Conservation (phyloP, 108 stramenopile species). For the Nitzschia sp. region DNA sequence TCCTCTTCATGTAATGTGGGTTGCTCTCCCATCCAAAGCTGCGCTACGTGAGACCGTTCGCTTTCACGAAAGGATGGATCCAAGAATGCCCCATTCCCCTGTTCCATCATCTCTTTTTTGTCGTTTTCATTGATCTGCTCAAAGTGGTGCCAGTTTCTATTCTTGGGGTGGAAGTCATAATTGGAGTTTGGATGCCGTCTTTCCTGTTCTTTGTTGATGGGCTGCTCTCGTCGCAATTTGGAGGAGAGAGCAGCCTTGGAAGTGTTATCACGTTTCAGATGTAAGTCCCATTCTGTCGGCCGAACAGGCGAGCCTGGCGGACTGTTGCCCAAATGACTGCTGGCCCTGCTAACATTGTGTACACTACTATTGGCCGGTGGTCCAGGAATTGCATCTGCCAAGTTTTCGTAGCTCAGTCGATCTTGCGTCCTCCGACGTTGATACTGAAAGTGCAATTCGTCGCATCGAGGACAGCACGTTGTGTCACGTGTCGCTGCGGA, state of each 20-base stretch:
- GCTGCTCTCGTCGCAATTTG: not conserved
- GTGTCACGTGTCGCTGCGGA: not conserved
- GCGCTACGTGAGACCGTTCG: not conserved
- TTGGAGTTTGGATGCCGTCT: constrained; percentile 14
- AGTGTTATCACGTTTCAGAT: not conserved
- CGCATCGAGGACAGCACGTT: not conserved
- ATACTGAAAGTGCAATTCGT: constrained; percentile 7
- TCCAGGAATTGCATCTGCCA: not conserved
- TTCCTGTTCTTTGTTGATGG: not conserved
- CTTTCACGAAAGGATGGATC: constrained; percentile 8
- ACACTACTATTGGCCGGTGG: too few relatives aligned
- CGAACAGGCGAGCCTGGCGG: not conserved
- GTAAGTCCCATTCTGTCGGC: constrained; percentile 6
- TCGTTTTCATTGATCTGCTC: constrained; percentile 46
- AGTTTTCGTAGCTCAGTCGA: constrained; percentile 24
- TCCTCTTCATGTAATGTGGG: too few relatives aligned
- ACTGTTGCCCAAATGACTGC: not conserved
- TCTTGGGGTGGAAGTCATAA: constrained; percentile 63
- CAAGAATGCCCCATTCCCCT: not conserved
- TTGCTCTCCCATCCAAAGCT: too few relatives aligned
- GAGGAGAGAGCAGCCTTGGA: not conserved
- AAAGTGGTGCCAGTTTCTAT: constrained; percentile 68
- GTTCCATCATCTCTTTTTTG: not conserved
- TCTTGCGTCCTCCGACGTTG: constrained; percentile 8
- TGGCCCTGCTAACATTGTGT: not conserved